Percentiles rank a stretch among this genome's conserved stretches.
phyloP scores from a whole-genome alignment of 768 basidiomycete species.

The Boletus tylopilopsis region DNA sequence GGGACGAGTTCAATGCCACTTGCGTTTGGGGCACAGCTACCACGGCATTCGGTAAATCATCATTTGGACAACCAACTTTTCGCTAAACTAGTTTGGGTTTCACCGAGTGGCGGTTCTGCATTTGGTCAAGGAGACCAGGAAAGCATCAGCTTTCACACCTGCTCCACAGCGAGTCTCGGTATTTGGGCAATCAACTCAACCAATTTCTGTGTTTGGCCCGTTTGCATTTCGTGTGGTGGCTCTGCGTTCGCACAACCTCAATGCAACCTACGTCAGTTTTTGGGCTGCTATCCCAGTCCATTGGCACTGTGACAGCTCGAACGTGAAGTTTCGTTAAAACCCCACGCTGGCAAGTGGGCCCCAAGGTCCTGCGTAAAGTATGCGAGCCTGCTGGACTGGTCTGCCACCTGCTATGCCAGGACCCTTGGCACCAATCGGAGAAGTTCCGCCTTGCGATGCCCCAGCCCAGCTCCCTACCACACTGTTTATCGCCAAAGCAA shows the following conservation, averaged over 20 bases:
- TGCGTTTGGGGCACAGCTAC: slow-evolving; percentile 31
- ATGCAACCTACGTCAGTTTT: slow-evolving; percentile 28
- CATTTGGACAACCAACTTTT: slow-evolving; percentile 40
- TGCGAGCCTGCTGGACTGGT: slow-evolving; percentile 12
- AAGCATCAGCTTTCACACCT: slow-evolving; percentile 35
- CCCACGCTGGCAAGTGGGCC: slow-evolving; percentile 4
- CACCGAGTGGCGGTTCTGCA: slow-evolving; percentile 12
- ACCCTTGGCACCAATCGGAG: slow-evolving; percentile 11
- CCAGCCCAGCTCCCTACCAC: too few relatives aligned
- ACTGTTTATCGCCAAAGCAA: slow-evolving; percentile 15
- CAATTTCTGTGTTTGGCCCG: slow-evolving; percentile 35
- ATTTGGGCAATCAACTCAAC: slow-evolving; percentile 36
- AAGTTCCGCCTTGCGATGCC: too few relatives aligned
- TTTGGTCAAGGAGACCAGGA: slow-evolving; percentile 29
- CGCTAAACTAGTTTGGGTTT: slow-evolving; percentile 33
- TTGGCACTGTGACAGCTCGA: slow-evolving; percentile 9
- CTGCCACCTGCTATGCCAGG: slow-evolving; percentile 15
- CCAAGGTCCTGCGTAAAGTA: slow-evolving; percentile 21
- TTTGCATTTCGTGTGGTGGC: slow-evolving; percentile 34
- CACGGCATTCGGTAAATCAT: slow-evolving; percentile 22
- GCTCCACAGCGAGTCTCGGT: slow-evolving; percentile 30
- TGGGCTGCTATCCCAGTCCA: slow-evolving; percentile 17
- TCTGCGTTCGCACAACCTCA: slow-evolving; percentile 24
- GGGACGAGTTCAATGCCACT: slow-evolving; percentile 29
- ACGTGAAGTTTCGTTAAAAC: slow-evolving; percentile 21